Evolutionary conservation across 768 basidiomycete genomes (phyloP).

Genomic region (Psilocybe cyanescens): DNA sequence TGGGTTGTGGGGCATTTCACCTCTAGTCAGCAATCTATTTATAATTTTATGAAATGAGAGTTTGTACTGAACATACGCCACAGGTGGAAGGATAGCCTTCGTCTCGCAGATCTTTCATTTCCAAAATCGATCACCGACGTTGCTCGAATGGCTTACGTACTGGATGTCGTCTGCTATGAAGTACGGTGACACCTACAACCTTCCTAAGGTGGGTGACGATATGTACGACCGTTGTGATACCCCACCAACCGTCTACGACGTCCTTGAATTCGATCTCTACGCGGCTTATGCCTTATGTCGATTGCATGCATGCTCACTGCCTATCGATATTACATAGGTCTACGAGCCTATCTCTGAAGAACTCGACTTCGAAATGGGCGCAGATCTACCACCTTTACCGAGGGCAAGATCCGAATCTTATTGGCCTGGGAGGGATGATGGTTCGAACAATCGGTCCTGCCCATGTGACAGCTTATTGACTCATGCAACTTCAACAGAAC

Average conservation of each 20-base stretch:
- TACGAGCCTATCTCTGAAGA: slow-evolving; percentile 16
- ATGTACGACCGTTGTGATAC: no score
- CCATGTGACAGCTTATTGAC: not conserved
- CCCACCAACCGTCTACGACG: slow-evolving; percentile 17
- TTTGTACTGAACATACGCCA: not conserved
- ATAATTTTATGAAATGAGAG: not conserved
- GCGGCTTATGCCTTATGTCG: not conserved
- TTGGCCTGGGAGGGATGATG: slow-evolving; percentile 18
- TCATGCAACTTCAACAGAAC: not conserved
- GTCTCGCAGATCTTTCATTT: slow-evolving; percentile 49
- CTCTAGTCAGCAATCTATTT: slow-evolving; percentile 38
- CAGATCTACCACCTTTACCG: not conserved
- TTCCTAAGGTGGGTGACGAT: slow-evolving; percentile 43
- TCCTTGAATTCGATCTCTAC: slow-evolving; percentile 14
- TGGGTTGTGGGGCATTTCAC: slow-evolving; percentile 69
- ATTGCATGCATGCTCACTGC: not conserved
- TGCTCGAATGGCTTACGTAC: slow-evolving; percentile 54
- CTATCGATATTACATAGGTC: slow-evolving; percentile 2
- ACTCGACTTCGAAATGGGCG: slow-evolving; percentile 13
- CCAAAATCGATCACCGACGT: slow-evolving; percentile 45
- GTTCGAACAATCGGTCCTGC: slow-evolving; percentile 1
- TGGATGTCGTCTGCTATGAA: slow-evolving; percentile 62
- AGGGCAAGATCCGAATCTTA: slow-evolving; percentile 12
- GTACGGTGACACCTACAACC: slow-evolving; percentile 31
- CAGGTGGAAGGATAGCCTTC: slow-evolving; percentile 59